A percentile compares a stretch with the other conserved stretches of the same genome.
phyloP scores from a whole-genome alignment of 371 early-diverging fungal species.

The Mucor piriformis region DNA sequence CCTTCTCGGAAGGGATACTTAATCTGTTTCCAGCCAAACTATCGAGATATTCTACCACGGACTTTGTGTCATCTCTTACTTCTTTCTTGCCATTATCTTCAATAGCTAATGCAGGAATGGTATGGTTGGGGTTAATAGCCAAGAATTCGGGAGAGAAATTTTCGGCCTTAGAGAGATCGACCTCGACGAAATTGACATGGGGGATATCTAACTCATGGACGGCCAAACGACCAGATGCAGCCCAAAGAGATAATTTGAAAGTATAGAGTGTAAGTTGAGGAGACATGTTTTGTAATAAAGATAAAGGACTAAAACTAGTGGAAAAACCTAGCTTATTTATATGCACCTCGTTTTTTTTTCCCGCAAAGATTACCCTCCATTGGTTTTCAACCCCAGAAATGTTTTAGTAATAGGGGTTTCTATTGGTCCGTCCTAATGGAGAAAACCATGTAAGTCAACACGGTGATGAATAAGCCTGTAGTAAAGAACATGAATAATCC shows the following conservation, averaged over 20 bases:
- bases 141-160: slow-evolving; percentile 39
- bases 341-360: no score
- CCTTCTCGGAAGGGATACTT: slow-evolving; percentile 17
- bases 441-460: no score
- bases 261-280: slow-evolving; percentile 31
- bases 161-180: slow-evolving; percentile 43
- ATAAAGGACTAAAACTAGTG: background rate
- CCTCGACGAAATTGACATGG: slow-evolving; percentile 27
- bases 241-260: slow-evolving; percentile 41
- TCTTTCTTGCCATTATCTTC: slow-evolving; percentile 16
- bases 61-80: slow-evolving; percentile 20
- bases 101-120: slow-evolving; percentile 38
- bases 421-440: no score
- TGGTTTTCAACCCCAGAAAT: no score
- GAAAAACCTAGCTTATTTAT: no score
- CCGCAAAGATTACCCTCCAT: no score
- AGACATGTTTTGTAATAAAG: slow-evolving; percentile 11
- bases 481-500: no score
- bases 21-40: slow-evolving; percentile 15
- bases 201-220: slow-evolving; percentile 30
- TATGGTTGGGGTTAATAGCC: slow-evolving; percentile 36
- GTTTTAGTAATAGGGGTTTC: no score
- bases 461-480: no score
- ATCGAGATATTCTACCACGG: slow-evolving; percentile 30
- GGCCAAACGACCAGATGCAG: slow-evolving; percentile 34